Conservation (phyloP, 306 rosid species). For the Psophocarpus tetragonolobus region DNA sequence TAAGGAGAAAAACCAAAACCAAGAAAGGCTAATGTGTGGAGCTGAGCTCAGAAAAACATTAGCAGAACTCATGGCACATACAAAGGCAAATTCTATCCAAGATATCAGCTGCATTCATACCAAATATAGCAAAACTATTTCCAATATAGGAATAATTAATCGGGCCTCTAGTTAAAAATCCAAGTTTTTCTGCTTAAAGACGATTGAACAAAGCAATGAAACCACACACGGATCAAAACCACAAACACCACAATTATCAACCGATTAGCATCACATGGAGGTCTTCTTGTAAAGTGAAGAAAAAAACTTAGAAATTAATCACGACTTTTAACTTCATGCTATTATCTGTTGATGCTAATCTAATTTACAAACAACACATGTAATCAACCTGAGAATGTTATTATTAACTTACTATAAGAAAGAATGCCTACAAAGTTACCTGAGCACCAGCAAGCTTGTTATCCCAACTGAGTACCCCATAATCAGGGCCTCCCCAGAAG, state of each 20-base stretch:
- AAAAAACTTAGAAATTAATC: not conserved
- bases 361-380: constrained; percentile 9
- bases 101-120: not conserved
- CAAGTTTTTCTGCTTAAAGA: not conserved
- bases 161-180: not conserved
- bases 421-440: constrained; percentile 49
- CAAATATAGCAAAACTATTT: not conserved
- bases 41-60: not conserved
- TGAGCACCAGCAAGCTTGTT: constrained; percentile 99
- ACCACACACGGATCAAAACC: not conserved
- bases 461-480: constrained; percentile 98
- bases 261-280: not conserved
- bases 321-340: not conserved
- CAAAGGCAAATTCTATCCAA: not conserved
- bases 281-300: not conserved
- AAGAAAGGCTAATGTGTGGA: not conserved
- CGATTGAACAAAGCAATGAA: not conserved
- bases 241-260: not conserved
- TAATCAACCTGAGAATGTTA: not conserved
- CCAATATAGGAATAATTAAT: not conserved
- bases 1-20: not conserved
- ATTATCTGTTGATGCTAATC: not conserved
- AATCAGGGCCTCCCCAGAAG: constrained; percentile 96
- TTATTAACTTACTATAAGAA: not conserved
- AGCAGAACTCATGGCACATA: not conserved